Percentiles rank a stretch among this genome's conserved stretches.
These are phyloP conservation scores for Xylaria curta DNA, from an alignment of 495 filamentous ascomycete genomes.

Conservation along the genomic window DNA sequence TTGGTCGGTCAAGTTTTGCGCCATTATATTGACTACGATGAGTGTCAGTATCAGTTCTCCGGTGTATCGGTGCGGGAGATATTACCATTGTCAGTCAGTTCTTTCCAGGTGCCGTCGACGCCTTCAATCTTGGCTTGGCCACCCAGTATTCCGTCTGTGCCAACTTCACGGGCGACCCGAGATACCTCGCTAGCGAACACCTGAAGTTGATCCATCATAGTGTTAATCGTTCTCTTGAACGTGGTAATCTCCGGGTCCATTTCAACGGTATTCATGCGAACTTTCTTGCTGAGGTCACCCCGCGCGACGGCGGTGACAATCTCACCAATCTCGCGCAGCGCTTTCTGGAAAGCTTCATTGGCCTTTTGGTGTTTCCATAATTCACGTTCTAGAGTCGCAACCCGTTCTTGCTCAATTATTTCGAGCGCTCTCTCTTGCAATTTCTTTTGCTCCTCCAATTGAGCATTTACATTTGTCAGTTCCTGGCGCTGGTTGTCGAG, in stretches of 20 bases:
- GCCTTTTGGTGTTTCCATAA: constrained; percentile 96
- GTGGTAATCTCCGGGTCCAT: constrained; percentile 99
- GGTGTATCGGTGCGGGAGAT: background rate
- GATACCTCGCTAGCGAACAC: constrained; percentile 98
- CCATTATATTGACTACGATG: constrained; percentile 90
- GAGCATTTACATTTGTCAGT: constrained; percentile 70
- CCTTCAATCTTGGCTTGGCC: constrained; percentile 94
- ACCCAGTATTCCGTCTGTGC: constrained; percentile 95
- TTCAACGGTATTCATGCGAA: constrained; percentile 92
- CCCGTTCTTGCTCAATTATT: constrained; percentile 59
- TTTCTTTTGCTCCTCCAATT: constrained; percentile 69
- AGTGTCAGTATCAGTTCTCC: constrained; percentile 29
- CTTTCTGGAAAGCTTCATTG: constrained; percentile 98
- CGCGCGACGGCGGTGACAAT: constrained; percentile 96
- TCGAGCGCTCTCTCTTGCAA: constrained; percentile 66
- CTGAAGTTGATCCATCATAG: constrained; percentile 98
- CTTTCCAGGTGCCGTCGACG: constrained; percentile 97
- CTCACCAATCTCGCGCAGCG: constrained; percentile 92
- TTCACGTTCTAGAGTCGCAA: constrained; percentile 78
- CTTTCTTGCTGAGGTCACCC: constrained; percentile 97
- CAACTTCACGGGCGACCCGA: constrained; percentile 93
- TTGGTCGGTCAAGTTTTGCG: constrained; percentile 71
- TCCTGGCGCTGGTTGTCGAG: constrained; percentile 76
- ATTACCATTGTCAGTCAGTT: constrained; percentile 91
- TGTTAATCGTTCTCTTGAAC: constrained; percentile 97